Percentiles rank a stretch among this genome's conserved stretches.
Conservation (phyloP, 1,139 yeast genomes). For the Yamadazyma epiphylla region DNA sequence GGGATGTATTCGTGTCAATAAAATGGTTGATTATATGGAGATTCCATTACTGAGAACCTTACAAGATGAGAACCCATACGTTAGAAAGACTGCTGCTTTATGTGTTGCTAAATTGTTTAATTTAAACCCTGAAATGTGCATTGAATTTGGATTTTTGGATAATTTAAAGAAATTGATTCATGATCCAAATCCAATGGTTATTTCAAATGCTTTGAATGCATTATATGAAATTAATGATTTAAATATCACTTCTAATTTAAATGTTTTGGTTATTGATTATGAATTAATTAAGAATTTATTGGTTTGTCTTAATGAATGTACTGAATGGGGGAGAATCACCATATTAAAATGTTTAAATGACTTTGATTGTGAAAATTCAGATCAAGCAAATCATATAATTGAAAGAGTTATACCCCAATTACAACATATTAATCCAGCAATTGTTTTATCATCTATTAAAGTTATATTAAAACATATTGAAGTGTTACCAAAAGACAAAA, state of each 20-base stretch:
- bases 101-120: slow-evolving; percentile 96
- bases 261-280: slow-evolving; percentile 37
- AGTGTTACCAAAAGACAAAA: slow-evolving; percentile 32
- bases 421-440: slow-evolving; percentile 97
- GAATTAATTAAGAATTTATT: slow-evolving; percentile 62
- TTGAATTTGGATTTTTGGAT: slow-evolving; percentile 83
- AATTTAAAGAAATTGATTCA: slow-evolving; percentile 66
- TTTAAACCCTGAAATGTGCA: slow-evolving; percentile 72
- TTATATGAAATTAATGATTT: slow-evolving; percentile 76
- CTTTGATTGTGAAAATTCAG: slow-evolving; percentile 50
- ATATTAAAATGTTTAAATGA: slow-evolving; percentile 79
- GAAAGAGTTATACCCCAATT: slow-evolving; percentile 93
- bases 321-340: slow-evolving; percentile 98
- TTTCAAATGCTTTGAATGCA: slow-evolving; percentile 88
- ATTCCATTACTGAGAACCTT: slow-evolving; percentile 83
- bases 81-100: slow-evolving; percentile 94
- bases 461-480: slow-evolving; percentile 73
- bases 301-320: slow-evolving; percentile 88
- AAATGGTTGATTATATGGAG: slow-evolving; percentile 92
- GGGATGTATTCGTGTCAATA: slow-evolving; percentile 97
- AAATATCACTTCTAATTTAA: slow-evolving; percentile 44
- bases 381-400: slow-evolving; percentile 80
- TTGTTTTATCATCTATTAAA: slow-evolving; percentile 83
- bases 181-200: slow-evolving; percentile 95
- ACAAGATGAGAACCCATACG: slow-evolving; percentile 93